These are phyloP conservation scores for Tulasnella sp. DNA, from an alignment of 768 basidiomycete species.

Conservation along the genomic window DNA sequence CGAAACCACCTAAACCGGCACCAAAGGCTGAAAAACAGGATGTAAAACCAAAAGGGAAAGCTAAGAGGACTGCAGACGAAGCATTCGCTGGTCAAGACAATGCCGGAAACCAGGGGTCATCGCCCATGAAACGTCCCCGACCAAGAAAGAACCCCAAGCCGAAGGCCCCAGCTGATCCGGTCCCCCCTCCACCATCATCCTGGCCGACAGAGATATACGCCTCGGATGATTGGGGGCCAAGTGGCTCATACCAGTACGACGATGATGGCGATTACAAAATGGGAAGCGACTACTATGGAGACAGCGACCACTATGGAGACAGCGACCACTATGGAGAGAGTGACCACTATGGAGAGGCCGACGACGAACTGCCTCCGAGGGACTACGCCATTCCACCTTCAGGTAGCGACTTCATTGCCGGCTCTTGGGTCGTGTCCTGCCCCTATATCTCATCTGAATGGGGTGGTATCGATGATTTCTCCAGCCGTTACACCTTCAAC, in stretches of 20 bases:
- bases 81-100: not conserved
- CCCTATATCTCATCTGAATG: slow-evolving; percentile 4
- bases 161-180: not conserved
- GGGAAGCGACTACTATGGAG: not conserved
- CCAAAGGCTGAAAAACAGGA: not conserved
- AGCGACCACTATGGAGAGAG: not conserved
- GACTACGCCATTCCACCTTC: not conserved
- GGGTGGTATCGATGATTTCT: not conserved
- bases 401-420: not conserved
- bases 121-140: not conserved
- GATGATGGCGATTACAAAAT: not conserved
- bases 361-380: not conserved
- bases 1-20: not conserved
- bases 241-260: not conserved
- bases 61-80: slow-evolving; percentile 9
- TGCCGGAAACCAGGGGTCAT: not conserved
- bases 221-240: not conserved
- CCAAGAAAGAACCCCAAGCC: not conserved
- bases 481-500: slow-evolving; percentile 1
- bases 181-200: not conserved
- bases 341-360: not conserved
- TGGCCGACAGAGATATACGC: not conserved
- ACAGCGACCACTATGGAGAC: no score
- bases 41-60: not conserved
- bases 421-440: slow-evolving; percentile 20